Evolutionary conservation across 306 rosid species (phyloP), one percentile per base, ranked within the genome.

Genomic region (Arachis hypogaea): DNA sequence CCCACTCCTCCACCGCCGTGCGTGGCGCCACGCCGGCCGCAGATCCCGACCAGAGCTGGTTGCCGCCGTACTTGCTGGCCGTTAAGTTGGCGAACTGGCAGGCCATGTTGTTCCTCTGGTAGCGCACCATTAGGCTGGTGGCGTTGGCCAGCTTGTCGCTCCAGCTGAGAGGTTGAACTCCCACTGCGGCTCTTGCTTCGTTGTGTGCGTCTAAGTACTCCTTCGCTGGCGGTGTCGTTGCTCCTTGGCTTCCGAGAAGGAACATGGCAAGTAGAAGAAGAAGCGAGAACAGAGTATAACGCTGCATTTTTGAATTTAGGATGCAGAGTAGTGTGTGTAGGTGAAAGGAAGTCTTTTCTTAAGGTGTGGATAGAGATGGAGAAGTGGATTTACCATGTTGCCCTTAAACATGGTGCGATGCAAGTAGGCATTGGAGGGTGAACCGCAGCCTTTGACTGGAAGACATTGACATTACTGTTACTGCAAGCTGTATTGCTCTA

Each of bases 141-240:
- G 83, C 81, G 63, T 86, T 91, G 2, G 82, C 87, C 9, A 93
- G 89, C 51, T 73, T 65, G 77, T 80, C 84, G 81, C 87, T 89
- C 98, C 97, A 93, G 1, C 3, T 59, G 12, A 93, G 89, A 0
- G 92, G 87, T 4, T 41, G 68, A 7, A 93, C 96, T 0, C 96
- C 93, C 41, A 93, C 98, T 12, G 75, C 88, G 0, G 84, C 85
- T 74, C 98, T 79, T n/a, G 97, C 97, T 47, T 78, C 47, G 91
- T 89, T 93, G 93, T 93, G 98, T 0, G 80, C 85, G 9, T 82
- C 84, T 12, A 93, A 54, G 78, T 63, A 93, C 73, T 87, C 93
- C 10, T 9, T 69, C 0, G 89, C 98, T 1, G 81, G 74, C 0
- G 59, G n/a, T 71, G 54, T 71, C 60, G 29, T 46, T 30, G 77